These are phyloP conservation scores for Pythium myriotylum DNA, from an alignment of 352 stramenopile genomes.

Conservation along the genomic window DNA sequence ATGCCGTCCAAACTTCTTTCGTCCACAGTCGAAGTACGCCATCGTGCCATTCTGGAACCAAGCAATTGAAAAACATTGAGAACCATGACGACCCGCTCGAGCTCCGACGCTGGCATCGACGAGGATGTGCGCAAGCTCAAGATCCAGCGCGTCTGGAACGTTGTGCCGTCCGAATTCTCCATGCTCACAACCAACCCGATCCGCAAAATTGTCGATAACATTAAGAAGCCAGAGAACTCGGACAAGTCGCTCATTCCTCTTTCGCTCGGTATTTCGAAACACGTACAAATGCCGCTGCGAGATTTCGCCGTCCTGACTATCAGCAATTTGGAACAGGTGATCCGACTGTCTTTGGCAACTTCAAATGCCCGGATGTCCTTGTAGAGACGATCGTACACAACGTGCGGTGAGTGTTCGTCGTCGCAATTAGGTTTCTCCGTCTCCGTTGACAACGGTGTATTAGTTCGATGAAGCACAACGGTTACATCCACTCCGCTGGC, in stretches of 20 bases:
- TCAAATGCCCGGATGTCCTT: slow-evolving; percentile 89
- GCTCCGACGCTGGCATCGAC: slow-evolving; percentile 31
- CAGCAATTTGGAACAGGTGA: slow-evolving; percentile 54
- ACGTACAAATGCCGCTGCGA: neutral
- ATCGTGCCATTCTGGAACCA: slow-evolving; percentile 9
- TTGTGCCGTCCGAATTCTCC: slow-evolving; percentile 72
- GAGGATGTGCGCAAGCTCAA: slow-evolving; percentile 40
- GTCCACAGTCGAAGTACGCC: slow-evolving; percentile 24
- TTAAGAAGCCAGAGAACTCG: slow-evolving; percentile 88
- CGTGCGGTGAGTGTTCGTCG: slow-evolving; percentile 40
- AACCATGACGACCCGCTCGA: slow-evolving; percentile 50
- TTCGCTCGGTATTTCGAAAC: slow-evolving; percentile 79
- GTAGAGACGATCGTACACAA: slow-evolving; percentile 76
- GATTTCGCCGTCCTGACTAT: neutral
- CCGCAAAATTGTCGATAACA: slow-evolving; percentile 94
- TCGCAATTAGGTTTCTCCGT: neutral
- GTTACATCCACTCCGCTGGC: slow-evolving; percentile 93
- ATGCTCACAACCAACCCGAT: slow-evolving; percentile 90
- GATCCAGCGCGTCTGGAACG: slow-evolving; percentile 61
- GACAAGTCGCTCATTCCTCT: slow-evolving; percentile 93
- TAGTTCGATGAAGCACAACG: slow-evolving; percentile 86
- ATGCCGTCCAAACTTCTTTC: slow-evolving; percentile 16
- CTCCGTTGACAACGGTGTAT: too few species aligned
- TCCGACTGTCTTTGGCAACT: slow-evolving; percentile 93
- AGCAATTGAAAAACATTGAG: neutral